These are phyloP conservation scores for Globisporangium spinosum DNA, from an alignment of 352 stramenopile genomes.

Conservation along the genomic window DNA sequence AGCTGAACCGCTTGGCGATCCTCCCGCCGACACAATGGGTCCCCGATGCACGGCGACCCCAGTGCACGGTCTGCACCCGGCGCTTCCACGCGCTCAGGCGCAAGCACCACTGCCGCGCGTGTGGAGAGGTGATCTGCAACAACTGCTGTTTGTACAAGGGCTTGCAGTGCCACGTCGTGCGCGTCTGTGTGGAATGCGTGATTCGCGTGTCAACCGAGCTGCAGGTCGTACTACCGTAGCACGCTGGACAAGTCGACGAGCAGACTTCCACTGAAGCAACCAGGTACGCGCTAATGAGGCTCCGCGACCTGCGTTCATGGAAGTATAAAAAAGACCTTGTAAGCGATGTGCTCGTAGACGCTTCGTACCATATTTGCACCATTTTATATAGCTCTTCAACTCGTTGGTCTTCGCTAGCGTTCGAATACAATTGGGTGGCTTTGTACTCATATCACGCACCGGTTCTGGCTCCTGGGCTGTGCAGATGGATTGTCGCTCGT, in stretches of 20 bases:
- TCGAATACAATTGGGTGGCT: not conserved
- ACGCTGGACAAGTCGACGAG: not conserved
- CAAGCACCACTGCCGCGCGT: conserved; percentile 85
- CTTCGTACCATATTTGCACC: not conserved
- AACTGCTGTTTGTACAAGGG: conserved; percentile 78
- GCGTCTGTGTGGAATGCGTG: conserved; percentile 51
- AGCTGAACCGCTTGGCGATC: conserved; percentile 50
- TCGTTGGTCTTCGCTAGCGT: not conserved
- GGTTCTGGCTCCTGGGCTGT: not conserved
- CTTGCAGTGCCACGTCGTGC: conserved; percentile 79
- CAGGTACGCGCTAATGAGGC: not conserved
- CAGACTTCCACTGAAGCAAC: not conserved
- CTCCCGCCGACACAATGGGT: conserved; percentile 82
- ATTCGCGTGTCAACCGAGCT: not conserved
- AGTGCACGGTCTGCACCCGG: conserved; percentile 85
- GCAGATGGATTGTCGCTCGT: not conserved
- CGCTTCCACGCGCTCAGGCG: conserved; percentile 85
- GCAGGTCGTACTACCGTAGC: not conserved
- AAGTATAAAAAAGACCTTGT: not conserved
- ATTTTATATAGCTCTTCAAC: not conserved
- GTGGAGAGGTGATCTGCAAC: conserved; percentile 85
- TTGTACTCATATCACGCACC: not conserved
- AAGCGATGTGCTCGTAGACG: not conserved
- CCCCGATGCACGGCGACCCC: conserved; percentile 78
- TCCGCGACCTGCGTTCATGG: not conserved